Percentiles rank a stretch among this genome's conserved stretches.
Evolutionary conservation across 2,329 filamentous ascomycete genomes (phyloP).

Genomic region (Cadophora sp.): DNA sequence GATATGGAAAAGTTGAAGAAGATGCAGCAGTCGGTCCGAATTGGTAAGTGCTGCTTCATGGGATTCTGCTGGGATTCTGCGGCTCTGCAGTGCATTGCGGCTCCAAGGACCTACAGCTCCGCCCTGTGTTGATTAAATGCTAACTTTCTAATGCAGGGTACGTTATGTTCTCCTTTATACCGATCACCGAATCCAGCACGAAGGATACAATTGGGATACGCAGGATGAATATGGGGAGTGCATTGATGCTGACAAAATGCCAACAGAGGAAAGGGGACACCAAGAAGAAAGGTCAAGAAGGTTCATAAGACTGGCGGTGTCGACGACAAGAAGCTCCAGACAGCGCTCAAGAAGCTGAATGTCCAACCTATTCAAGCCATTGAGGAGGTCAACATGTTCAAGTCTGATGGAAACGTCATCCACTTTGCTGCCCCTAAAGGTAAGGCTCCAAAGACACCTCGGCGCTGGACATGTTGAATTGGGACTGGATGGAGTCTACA

Average conservation of each 20-base stretch:
- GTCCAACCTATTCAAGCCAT: constrained; percentile 99
- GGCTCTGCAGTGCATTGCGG: constrained; percentile 18
- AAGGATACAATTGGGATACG: constrained; percentile 4
- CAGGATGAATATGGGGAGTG: background rate
- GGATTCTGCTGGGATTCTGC: constrained; percentile 3
- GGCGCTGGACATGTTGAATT: background rate
- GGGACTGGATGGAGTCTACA: background rate
- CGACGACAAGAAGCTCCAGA: constrained; percentile 99
- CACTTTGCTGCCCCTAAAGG: constrained; percentile 98
- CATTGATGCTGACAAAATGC: constrained; percentile 37
- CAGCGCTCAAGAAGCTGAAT: constrained; percentile 98
- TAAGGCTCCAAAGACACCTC: constrained; percentile 46
- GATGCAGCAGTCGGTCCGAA: constrained; percentile 68
- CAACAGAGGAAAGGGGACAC: constrained; percentile 90
- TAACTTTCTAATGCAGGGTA: constrained; percentile 21
- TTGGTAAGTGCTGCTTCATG: constrained; percentile 38
- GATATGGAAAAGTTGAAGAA: constrained; percentile 71
- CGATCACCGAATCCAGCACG: background rate
- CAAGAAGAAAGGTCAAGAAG: constrained; percentile 98
- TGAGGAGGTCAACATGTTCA: constrained; percentile 99
- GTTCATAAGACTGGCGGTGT: constrained; percentile 89
- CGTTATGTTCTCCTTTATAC: constrained; percentile 2
- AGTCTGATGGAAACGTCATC: constrained; percentile 99
- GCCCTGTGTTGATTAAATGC: constrained; percentile 5
- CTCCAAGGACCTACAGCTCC: constrained; percentile 12